Base-by-base conservation (phyloP, 2,329 filamentous ascomycete species). In the Sclerotinia spermophila region DNA sequence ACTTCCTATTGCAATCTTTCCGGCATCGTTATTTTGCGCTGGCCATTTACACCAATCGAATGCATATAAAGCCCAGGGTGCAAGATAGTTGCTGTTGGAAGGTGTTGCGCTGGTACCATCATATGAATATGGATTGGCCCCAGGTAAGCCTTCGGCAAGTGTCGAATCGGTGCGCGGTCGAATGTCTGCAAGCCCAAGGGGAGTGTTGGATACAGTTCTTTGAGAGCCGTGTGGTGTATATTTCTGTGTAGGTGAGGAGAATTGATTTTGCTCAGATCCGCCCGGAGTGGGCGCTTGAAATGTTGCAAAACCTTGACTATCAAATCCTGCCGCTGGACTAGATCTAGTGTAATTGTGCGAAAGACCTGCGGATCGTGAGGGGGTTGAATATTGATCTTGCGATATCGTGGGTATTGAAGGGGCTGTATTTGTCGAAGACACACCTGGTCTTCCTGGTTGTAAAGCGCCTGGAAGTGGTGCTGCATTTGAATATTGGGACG, bases 21-120 rank as follows among this genome's bases (percentile, higher is more conserved):
- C 96, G 5, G 93, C 93, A 73, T 92, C 90, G 75, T 90, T 90
- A 77, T 82, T 89, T 77, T 93, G 89, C 3, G 95, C 90, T 24
- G 92, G 89, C 95, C 96, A 99, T 82, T 99, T 99, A 84, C 96
- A 99, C 96, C 96, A 99, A 82, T 99, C 96, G 77, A 97, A 95
- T 19, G 96, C 95, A 80, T 98, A 99, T 69, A 97, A 90, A 21
- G 94, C 91, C 93, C 96, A 99, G 0, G 95, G 94, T 6, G 95
- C 94, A 73, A 97, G 83, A 79, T 97, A 97, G 80, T 95, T 97
- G 84, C 93, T 97, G 74, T 95, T 96, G 79, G 92, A 81, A 79
- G 90, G 80, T 81, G 88, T 84, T 73, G 88, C 80, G 79, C 88
- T 87, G 73, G 88, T 87, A 67, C 89, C 84, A 77, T 94, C 92